Evolutionary conservation across 768 basidiomycete species (phyloP).

Genomic region (Lentinula detonsa): DNA sequence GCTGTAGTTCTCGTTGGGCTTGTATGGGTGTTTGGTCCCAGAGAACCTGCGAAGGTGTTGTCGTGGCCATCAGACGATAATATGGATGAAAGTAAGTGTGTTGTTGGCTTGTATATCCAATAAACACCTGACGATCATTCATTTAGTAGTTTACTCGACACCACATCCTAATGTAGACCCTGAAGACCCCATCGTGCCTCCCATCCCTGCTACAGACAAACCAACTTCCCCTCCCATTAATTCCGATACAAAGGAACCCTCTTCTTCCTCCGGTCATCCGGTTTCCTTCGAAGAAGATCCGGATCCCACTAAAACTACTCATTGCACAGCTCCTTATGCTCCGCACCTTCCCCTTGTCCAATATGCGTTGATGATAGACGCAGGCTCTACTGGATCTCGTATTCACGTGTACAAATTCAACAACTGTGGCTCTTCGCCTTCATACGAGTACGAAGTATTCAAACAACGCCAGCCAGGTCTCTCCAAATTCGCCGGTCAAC

Average conservation of each 20-base stretch:
- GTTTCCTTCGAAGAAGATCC: slow-evolving; percentile 68
- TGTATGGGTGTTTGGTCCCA: slow-evolving; percentile 65
- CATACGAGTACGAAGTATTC: slow-evolving; percentile 93
- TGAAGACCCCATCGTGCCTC: neutral
- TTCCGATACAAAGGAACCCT: slow-evolving; percentile 10
- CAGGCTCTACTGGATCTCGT: slow-evolving; percentile 94
- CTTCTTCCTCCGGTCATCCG: slow-evolving; percentile 22
- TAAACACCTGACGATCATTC: neutral
- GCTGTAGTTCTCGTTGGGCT: slow-evolving; percentile 50
- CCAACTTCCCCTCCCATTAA: slow-evolving; percentile 6
- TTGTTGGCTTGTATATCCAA: neutral
- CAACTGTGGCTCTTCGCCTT: slow-evolving; percentile 71
- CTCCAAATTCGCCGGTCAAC: slow-evolving; percentile 51
- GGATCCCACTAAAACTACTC: slow-evolving; percentile 63
- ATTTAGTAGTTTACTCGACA: neutral
- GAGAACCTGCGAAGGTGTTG: slow-evolving; percentile 19
- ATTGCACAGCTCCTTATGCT: slow-evolving; percentile 58
- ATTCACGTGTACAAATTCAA: slow-evolving; percentile 99
- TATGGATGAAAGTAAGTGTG: slow-evolving; percentile 19
- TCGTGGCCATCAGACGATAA: slow-evolving; percentile 15
- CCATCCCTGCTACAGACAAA: slow-evolving; percentile 1
- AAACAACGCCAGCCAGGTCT: slow-evolving; percentile 76
- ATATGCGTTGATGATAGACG: slow-evolving; percentile 97
- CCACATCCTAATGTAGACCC: neutral
- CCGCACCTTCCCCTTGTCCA: slow-evolving; percentile 60